Conservation (phyloP, 2,329 filamentous ascomycete genomes). For the Diatrype stigma region DNA sequence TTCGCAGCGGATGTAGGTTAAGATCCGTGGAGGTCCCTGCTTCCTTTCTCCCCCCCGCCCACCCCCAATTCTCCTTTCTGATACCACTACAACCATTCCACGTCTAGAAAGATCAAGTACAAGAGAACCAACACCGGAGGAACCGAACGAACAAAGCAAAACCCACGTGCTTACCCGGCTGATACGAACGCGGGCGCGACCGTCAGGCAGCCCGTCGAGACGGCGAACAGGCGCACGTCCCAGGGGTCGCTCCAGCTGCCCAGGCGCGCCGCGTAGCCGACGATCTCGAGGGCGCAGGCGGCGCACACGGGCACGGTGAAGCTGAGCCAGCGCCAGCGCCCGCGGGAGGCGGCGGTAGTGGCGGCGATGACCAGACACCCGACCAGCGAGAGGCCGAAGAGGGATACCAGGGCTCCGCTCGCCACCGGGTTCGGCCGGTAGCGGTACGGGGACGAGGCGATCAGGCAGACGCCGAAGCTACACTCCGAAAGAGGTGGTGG, state of each 20-base stretch:
- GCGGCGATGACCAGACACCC: conserved; percentile 13
- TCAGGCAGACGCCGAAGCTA: conserved; percentile 6
- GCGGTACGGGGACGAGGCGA: conserved; percentile 19
- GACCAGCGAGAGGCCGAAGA: conserved; percentile 15
- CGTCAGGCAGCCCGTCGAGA: conserved; percentile 19
- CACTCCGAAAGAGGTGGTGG: too few relatives aligned
- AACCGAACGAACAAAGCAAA: too few relatives aligned
- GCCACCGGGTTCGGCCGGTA: conserved; percentile 18
- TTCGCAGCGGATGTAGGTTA: too few relatives aligned
- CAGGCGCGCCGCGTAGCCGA: conserved; percentile 19
- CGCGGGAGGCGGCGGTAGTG: conserved; percentile 8
- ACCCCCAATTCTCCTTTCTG: too few relatives aligned
- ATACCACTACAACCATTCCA: background rate
- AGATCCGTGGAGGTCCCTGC: too few relatives aligned
- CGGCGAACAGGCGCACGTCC: conserved; percentile 18
- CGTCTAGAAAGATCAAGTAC: background rate
- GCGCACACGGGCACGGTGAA: conserved; percentile 19
- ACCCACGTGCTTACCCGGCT: conserved; percentile 15
- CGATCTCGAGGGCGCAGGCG: conserved; percentile 20
- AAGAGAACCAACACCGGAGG: background rate
- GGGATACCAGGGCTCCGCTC: conserved; percentile 16
- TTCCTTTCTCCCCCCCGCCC: too few relatives aligned
- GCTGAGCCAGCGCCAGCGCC: conserved; percentile 10
- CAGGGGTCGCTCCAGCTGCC: conserved; percentile 19
- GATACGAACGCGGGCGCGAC: conserved; percentile 26